These are phyloP conservation scores for Zoysia matrella DNA, from an alignment of 202 grass and related monocot species.

Conservation along the genomic window DNA sequence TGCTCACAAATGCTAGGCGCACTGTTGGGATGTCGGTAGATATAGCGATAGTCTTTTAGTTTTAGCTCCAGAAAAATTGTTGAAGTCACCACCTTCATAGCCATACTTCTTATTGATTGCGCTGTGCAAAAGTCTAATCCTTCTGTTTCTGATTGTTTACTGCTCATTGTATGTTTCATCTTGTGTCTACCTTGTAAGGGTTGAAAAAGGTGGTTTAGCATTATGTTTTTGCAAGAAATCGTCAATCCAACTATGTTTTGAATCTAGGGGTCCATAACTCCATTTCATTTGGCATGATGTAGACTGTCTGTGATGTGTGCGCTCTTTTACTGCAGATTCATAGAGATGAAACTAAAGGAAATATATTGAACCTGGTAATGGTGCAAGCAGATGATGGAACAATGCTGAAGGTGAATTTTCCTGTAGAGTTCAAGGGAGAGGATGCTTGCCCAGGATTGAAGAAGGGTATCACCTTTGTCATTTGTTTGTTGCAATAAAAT, in stretches of 20 bases:
- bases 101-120: no score
- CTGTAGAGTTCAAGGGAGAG: conserved; percentile 77
- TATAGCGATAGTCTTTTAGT: not conserved
- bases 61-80: not conserved
- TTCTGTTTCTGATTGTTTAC: conserved; percentile 6
- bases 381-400: conserved; percentile 77
- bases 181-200: not conserved
- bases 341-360: conserved; percentile 62
- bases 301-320: not conserved
- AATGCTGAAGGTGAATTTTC: conserved; percentile 77
- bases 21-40: not conserved
- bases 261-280: not conserved
- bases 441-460: conserved; percentile 80
- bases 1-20: not conserved
- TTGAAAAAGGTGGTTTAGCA: not conserved
- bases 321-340: conserved; percentile 63
- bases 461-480: conserved; percentile 62
- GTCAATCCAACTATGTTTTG: not conserved
- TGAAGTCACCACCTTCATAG: not conserved
- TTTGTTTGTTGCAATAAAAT: conserved; percentile 10
- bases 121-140: no score
- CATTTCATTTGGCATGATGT: not conserved
- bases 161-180: not conserved
- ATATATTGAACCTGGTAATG: conserved; percentile 89
- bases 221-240: not conserved